These are phyloP conservation scores for Penicillium bialowiezense DNA, from an alignment of 495 filamentous ascomycete species.

Conservation along the genomic window DNA sequence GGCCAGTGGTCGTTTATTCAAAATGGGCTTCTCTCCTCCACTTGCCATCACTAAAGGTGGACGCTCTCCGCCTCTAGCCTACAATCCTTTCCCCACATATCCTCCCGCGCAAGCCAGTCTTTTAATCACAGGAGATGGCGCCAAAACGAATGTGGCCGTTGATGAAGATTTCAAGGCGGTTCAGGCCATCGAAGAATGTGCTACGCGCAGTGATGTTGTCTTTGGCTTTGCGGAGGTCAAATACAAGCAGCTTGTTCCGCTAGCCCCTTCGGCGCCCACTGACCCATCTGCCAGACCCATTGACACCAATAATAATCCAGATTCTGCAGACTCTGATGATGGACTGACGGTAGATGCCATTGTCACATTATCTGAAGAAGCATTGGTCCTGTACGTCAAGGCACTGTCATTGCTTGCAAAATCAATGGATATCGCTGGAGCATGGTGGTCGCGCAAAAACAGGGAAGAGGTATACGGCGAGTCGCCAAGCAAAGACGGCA, in stretches of 20 bases:
- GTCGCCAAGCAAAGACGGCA: conserved; percentile 35
- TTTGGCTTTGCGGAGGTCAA: conserved; percentile 98
- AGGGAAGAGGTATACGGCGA: conserved; percentile 59
- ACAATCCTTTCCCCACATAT: conserved; percentile 82
- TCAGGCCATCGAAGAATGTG: conserved; percentile 82
- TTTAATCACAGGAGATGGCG: conserved; percentile 64
- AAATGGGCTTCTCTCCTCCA: conserved; percentile 68
- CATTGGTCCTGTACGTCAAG: conserved; percentile 93
- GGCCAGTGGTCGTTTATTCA: conserved; percentile 82
- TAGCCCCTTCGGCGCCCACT: conserved; percentile 68
- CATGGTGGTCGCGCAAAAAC: conserved; percentile 84
- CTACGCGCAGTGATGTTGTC: conserved; percentile 89
- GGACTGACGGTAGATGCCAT: conserved; percentile 78
- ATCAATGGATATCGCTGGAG: conserved; percentile 93
- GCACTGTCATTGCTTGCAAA: conserved; percentile 82
- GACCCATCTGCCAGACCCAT: conserved; percentile 38
- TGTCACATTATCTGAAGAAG: conserved; percentile 87
- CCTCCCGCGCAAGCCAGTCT: conserved; percentile 61
- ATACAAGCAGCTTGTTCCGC: conserved; percentile 89
- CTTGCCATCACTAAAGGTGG: conserved; percentile 63
- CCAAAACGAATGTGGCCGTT: conserved; percentile 51
- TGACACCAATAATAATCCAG: conserved; percentile 32
- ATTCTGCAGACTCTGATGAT: conserved; percentile 32
- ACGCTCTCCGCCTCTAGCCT: conserved; percentile 71
- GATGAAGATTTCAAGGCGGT: conserved; percentile 83